These are phyloP conservation scores for Grigorovia jiainica DNA, from an alignment of 805 yeast genomes.

Conservation along the genomic window DNA sequence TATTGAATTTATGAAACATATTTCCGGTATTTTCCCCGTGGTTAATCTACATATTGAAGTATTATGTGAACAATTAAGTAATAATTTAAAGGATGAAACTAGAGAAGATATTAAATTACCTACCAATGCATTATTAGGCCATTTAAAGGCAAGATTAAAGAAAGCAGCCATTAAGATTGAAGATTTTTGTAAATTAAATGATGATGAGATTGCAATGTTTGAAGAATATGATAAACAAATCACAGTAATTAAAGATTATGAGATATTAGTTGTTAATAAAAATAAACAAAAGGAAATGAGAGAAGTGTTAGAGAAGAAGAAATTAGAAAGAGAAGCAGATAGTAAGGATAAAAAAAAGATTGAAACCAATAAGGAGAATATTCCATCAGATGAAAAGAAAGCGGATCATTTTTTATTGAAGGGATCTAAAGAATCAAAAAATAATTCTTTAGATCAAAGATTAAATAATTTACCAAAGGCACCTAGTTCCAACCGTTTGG, in stretches of 20 bases:
- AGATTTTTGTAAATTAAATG: conserved; percentile 43
- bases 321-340: conserved; percentile 7
- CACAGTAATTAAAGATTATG: conserved; percentile 15
- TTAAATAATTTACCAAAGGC: not conserved
- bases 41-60: conserved; percentile 56
- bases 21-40: conserved; percentile 55
- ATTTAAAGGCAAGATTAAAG: conserved; percentile 42
- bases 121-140: conserved; percentile 61
- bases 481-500: too few species aligned
- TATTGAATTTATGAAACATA: conserved; percentile 63
- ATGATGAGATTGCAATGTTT: conserved; percentile 11
- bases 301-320: conserved; percentile 15
- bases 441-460: not conserved
- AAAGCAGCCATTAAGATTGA: conserved; percentile 42
- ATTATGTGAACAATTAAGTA: conserved; percentile 39
- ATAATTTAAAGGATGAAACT: conserved; percentile 41
- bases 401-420: not conserved
- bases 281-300: conserved; percentile 18
- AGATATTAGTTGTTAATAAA: conserved; percentile 13
- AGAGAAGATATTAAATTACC: conserved; percentile 79
- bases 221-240: conserved; percentile 9
- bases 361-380: conserved; percentile 2
- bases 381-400: not conserved
- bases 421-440: not conserved
- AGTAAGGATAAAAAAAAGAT: conserved; percentile 5